phyloP scores from a whole-genome alignment of 1,284 basidiomycete species.

The Trametes hirsuta region DNA sequence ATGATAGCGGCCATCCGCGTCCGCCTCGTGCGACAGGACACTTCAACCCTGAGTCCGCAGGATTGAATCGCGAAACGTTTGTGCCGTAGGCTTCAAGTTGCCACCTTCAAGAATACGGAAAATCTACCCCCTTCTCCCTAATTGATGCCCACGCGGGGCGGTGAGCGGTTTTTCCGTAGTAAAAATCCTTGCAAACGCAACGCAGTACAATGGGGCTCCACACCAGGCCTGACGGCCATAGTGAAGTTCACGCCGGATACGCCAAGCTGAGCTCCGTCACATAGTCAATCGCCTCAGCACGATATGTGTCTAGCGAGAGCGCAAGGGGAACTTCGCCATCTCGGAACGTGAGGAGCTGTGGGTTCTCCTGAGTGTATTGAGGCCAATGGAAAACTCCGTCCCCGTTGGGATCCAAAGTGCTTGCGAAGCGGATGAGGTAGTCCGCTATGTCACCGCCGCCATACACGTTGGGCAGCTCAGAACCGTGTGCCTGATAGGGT shows the following conservation, averaged over 20 bases:
- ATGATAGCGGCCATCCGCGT: too few relatives aligned
- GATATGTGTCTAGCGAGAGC: constrained; percentile 45
- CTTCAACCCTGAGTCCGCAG: too few relatives aligned
- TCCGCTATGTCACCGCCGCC: constrained; percentile 19
- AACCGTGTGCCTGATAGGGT: constrained; percentile 4
- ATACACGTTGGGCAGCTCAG: constrained; percentile 21
- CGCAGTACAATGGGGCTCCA: too few relatives aligned
- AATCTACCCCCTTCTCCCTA: too few relatives aligned
- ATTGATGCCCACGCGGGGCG: too few relatives aligned
- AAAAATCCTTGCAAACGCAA: too few relatives aligned
- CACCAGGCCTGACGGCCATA: too few relatives aligned
- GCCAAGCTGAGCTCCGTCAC: constrained; percentile 9
- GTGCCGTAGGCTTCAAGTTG: too few relatives aligned
- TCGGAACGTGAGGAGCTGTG: constrained; percentile 46
- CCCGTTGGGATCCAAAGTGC: constrained; percentile 37
- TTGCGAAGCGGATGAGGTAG: constrained; percentile 23
- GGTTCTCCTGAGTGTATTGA: constrained; percentile 41
- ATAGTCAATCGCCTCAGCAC: constrained; percentile 35
- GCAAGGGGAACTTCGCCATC: constrained; percentile 42
- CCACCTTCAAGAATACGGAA: too few relatives aligned
- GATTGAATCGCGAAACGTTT: too few relatives aligned
- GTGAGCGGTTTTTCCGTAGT: too few relatives aligned
- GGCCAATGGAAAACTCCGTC: constrained; percentile 48
- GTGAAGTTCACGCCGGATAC: constrained; percentile 7
- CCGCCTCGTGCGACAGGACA: too few relatives aligned